Base-by-base conservation (phyloP, 768 basidiomycete species). In the Podaxis sp. region DNA sequence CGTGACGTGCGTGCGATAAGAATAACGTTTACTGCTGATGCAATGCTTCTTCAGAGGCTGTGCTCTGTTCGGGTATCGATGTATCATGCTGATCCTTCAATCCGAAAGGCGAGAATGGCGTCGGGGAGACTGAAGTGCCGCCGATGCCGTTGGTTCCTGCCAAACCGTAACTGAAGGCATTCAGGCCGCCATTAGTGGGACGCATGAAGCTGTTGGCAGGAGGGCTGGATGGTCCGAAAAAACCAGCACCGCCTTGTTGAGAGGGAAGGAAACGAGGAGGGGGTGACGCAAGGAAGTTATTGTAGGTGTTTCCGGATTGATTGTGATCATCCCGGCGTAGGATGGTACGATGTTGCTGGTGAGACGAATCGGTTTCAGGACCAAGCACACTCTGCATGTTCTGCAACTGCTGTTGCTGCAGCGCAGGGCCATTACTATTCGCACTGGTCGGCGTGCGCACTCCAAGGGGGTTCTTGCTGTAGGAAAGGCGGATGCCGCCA, bases 381-480 rank as follows among this genome's bases (percentile, higher is more conserved):
- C 38, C 47, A 8, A 56, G 66, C 36, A 55, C 36, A 62, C 59
- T 33, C 50, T 60, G 41, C 65, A 70, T 67, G 19, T 71, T 67
- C 58, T 73, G 73, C 47, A 71, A 80, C 62, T 79, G 79, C 61
- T 81, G 79, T 65, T 81, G 80, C 63, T 81, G 63, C 7, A 76
- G 69, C 33, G 76, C 68, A 19, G 77, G 78, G 40, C 68, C 70
- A 22, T 66, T 74, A 41, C 74, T 75, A 25, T 74, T 74, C 22
- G 82, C 80, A 67, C 85, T 87, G 13, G 88, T 90, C 11, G 91
- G 88, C 7, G 90, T 91, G 53, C 91, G 88, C 55, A 93, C 90
- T 51, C 96, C 96, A n/a, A 98, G 82, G 6, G 96, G 95, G 73
- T 98, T 97, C 84, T 97, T 98, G 77, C 94, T 96, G 76, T 96